Percentiles rank a stretch among this genome's conserved stretches.
Conservation (phyloP, 2,329 filamentous ascomycete genomes). For the Verticillium alfalfae region DNA sequence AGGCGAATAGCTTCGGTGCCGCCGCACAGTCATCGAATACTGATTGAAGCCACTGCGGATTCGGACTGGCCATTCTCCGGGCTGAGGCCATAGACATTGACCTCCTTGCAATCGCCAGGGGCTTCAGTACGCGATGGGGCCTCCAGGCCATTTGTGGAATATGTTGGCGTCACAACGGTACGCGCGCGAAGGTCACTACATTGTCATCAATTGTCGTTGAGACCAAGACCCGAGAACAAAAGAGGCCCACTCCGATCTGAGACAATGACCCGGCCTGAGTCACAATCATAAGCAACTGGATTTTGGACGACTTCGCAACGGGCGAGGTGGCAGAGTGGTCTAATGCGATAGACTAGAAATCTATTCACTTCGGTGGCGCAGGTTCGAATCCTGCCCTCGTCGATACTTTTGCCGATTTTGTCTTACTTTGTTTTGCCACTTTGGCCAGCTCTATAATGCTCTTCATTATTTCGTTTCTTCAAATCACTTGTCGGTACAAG, state of each 20-base stretch:
- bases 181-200: background rate
- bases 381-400: background rate
- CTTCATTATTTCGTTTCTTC: too few species aligned
- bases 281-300: background rate
- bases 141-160: background rate
- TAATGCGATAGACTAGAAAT: background rate
- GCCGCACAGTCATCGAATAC: slow-evolving; percentile 17
- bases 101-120: background rate
- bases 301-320: background rate
- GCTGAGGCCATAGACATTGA: background rate
- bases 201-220: background rate
- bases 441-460: too few species aligned
- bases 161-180: too few species aligned
- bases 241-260: background rate
- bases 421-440: too few species aligned
- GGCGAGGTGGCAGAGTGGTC: background rate
- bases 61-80: background rate
- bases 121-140: background rate
- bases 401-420: background rate
- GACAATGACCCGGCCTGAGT: background rate
- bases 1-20: slow-evolving; percentile 29
- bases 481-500: too few species aligned
- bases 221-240: background rate
- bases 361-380: background rate
- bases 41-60: slow-evolving; percentile 25